Evolutionary conservation across 345 rosid species (phyloP).

Genomic region (Syzygium aqueum): DNA sequence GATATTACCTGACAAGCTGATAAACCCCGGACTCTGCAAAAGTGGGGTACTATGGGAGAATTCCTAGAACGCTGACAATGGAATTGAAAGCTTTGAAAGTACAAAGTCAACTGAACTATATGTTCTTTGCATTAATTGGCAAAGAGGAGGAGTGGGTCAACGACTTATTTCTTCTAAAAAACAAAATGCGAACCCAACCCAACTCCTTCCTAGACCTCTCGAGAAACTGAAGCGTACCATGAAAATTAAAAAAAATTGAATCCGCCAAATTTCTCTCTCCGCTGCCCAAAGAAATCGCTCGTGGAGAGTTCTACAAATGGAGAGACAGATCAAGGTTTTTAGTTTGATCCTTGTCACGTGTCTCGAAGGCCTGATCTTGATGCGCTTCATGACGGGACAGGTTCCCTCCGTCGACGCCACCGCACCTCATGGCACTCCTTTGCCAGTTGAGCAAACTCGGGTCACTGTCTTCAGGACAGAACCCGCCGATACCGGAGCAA

Average conservation of each 20-base stretch:
- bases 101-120: neutral
- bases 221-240: neutral
- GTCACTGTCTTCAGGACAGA: neutral
- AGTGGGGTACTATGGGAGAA: neutral
- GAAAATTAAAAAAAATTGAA: neutral
- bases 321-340: conserved; percentile 72
- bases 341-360: conserved; percentile 13
- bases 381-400: neutral
- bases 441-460: conserved; percentile 20
- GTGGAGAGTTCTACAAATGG: conserved; percentile 40
- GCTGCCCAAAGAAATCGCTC: neutral
- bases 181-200: neutral
- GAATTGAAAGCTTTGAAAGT: neutral
- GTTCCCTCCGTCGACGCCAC: conserved; percentile 1
- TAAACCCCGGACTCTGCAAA: neutral
- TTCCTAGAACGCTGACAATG: neutral
- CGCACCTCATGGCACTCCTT: conserved; percentile 21
- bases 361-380: neutral
- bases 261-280: neutral
- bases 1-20: neutral
- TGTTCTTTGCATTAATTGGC: neutral
- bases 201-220: neutral
- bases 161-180: neutral
- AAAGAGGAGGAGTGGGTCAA: neutral
- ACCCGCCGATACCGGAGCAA: neutral